Conservation (phyloP, 176 grass and related monocot genomes). For the Dactylis glomerata region DNA sequence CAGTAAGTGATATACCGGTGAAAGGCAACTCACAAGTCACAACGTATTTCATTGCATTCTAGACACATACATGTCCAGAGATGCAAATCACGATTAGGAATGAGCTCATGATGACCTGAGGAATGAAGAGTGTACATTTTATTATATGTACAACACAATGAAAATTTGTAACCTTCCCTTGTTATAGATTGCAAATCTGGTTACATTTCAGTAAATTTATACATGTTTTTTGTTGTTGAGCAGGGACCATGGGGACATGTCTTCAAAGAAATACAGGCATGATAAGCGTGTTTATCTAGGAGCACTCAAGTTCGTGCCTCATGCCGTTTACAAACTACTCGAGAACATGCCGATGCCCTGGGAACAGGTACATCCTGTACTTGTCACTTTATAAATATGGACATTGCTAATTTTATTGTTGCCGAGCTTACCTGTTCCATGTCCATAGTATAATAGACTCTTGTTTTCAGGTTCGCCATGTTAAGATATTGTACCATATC, state of each 20-base stretch:
- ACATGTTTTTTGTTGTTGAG: background rate
- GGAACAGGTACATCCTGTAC: conserved; percentile 65
- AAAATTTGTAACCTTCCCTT: background rate
- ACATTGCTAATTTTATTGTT: background rate
- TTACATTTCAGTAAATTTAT: background rate
- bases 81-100: background rate
- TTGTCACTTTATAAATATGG: background rate
- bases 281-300: conserved; percentile 97
- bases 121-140: background rate
- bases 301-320: conserved; percentile 95
- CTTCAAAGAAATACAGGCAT: conserved; percentile 96
- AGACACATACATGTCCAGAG: background rate
- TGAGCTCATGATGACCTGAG: background rate
- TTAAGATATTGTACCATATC: conserved; percentile 95
- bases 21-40: background rate
- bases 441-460: conserved; percentile 5
- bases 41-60: background rate
- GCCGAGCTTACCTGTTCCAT: background rate
- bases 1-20: background rate
- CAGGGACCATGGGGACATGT: conserved; percentile 98
- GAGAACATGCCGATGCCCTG: conserved; percentile 99
- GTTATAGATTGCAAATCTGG: background rate
- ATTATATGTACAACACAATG: background rate
- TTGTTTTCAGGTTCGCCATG: conserved; percentile 88
- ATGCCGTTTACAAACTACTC: conserved; percentile 88